phyloP scores from a whole-genome alignment of 371 early-diverging fungal species.

The Gilbertella persicaria region DNA sequence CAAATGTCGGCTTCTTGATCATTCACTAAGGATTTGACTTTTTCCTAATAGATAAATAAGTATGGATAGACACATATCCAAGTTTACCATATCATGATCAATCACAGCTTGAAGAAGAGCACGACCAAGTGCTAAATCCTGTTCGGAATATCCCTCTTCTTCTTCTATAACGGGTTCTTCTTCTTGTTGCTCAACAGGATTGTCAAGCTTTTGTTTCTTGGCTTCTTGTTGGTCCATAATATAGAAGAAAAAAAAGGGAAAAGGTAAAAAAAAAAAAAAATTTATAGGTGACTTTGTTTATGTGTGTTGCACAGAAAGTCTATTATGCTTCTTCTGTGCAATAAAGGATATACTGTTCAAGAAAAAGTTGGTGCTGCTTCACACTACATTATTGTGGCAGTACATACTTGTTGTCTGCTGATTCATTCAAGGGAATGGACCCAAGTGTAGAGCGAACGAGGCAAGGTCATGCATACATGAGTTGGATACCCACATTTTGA shows the following conservation, averaged over 20 bases:
- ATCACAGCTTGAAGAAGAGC: conserved; percentile 39
- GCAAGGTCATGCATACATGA: too few relatives aligned
- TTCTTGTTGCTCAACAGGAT: conserved; percentile 5
- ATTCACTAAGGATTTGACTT: conserved; percentile 31
- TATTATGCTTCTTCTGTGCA: too few relatives aligned
- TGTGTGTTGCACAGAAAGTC: too few relatives aligned
- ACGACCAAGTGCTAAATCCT: conserved; percentile 38
- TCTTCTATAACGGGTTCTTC: conserved; percentile 11
- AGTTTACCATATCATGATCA: conserved; percentile 44
- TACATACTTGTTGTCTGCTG: too few relatives aligned
- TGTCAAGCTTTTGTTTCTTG: conserved; percentile 25
- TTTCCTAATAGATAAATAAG: conserved; percentile 26
- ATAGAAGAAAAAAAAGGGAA: neutral
- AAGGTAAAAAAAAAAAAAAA: neutral
- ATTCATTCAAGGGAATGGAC: too few relatives aligned
- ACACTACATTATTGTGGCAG: too few relatives aligned
- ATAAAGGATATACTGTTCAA: too few relatives aligned
- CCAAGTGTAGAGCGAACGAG: too few relatives aligned
- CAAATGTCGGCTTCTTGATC: conserved; percentile 47
- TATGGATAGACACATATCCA: neutral
- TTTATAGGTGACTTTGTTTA: too few relatives aligned
- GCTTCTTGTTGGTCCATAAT: conserved; percentile 16
- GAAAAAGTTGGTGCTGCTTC: too few relatives aligned
- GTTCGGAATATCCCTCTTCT: conserved; percentile 28
- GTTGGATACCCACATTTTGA: too few relatives aligned